phyloP scores from a whole-genome alignment of 108 stramenopile species.

The Stephanodiscus triporus region DNA sequence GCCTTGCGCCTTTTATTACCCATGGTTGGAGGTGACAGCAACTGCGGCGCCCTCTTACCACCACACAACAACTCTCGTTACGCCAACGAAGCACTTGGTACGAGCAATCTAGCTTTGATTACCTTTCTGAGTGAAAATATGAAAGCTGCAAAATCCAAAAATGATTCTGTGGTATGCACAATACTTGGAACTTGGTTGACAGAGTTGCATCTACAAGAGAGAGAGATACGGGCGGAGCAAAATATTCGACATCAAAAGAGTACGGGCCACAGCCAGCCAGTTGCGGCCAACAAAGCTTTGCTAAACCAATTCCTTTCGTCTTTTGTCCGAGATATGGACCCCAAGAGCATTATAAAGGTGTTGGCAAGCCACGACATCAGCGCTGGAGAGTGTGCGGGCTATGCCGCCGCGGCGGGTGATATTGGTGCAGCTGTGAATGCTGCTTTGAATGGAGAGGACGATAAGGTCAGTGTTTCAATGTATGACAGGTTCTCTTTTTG shows the following conservation, averaged over 20 bases:
- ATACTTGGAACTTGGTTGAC: constrained; percentile 91
- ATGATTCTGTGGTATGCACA: constrained; percentile 72
- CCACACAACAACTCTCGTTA: constrained; percentile 52
- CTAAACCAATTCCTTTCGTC: constrained; percentile 72
- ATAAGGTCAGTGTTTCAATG: constrained; percentile 37
- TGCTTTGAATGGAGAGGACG: constrained; percentile 64
- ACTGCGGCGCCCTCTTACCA: constrained; percentile 31
- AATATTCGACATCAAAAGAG: not conserved
- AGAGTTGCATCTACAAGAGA: constrained; percentile 78
- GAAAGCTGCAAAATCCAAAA: constrained; percentile 67
- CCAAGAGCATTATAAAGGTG: constrained; percentile 78
- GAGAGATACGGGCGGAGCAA: constrained; percentile 13
- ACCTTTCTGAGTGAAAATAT: constrained; percentile 83
- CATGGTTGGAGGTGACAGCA: constrained; percentile 58
- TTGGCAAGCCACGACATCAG: constrained; percentile 80
- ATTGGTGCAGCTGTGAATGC: constrained; percentile 76
- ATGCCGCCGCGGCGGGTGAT: constrained; percentile 75
- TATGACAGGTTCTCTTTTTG: not conserved
- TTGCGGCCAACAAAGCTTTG: constrained; percentile 47
- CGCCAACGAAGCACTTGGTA: constrained; percentile 63
- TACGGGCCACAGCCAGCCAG: constrained; percentile 3
- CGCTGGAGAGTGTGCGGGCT: constrained; percentile 76
- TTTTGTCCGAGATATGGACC: constrained; percentile 77
- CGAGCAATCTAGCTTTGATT: constrained; percentile 75
- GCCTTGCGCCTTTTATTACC: constrained; percentile 75